Conservation (phyloP, 208 protist species). For the Porcisia hertigi region DNA sequence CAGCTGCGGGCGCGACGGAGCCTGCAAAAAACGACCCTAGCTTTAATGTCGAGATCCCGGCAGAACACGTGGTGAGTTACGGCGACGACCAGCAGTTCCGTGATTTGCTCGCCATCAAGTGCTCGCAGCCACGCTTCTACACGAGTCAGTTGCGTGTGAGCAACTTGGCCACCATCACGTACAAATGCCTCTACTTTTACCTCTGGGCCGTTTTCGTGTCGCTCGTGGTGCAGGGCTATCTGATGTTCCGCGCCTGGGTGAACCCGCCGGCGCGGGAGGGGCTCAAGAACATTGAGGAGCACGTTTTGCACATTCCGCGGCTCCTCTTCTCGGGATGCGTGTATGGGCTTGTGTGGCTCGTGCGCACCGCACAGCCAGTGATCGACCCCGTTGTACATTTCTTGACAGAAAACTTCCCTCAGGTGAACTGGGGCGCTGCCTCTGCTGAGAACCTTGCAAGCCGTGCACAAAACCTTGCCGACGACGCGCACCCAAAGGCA, state of each 20-base stretch:
- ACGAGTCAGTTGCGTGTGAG: constrained; percentile 68
- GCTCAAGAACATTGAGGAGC: constrained; percentile 75
- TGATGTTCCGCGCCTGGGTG: constrained; percentile 83
- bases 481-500: constrained; percentile 47
- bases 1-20: constrained; percentile 13
- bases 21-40: constrained; percentile 3
- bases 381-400: constrained; percentile 60
- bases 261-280: constrained; percentile 83
- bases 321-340: constrained; percentile 71
- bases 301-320: constrained; percentile 85
- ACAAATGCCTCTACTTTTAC: constrained; percentile 87
- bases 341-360: constrained; percentile 54
- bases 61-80: constrained; percentile 31
- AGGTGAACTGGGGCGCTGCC: constrained; percentile 69
- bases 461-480: constrained; percentile 58
- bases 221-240: constrained; percentile 77
- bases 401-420: constrained; percentile 57
- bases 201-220: constrained; percentile 79
- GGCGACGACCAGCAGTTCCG: constrained; percentile 79
- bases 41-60: constrained; percentile 23
- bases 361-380: constrained; percentile 59
- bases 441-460: constrained; percentile 66
- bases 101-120: constrained; percentile 83
- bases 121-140: constrained; percentile 79
- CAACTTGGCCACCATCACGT: constrained; percentile 52